Percentiles rank a stretch among this genome's conserved stretches.
Conservation (phyloP, 2,329 filamentous ascomycete species). For the Aotearoamyces nothofagi region DNA sequence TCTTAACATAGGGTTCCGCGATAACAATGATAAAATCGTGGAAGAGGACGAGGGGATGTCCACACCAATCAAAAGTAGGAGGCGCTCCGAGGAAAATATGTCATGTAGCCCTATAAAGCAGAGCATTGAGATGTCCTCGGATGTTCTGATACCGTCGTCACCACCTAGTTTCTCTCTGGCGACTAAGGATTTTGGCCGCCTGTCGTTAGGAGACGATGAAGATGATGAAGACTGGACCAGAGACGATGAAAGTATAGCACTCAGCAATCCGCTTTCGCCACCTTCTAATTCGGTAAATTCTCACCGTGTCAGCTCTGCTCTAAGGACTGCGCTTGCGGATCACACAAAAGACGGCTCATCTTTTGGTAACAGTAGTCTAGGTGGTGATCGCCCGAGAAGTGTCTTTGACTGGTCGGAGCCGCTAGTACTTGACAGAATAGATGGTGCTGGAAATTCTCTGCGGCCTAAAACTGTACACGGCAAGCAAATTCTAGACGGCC, state of each 20-base stretch:
- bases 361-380: conserved; percentile 17
- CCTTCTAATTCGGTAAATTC: conserved; percentile 38
- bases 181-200: conserved; percentile 27
- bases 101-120: conserved; percentile 3
- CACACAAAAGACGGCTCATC: conserved; percentile 31
- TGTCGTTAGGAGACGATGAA: conserved; percentile 46
- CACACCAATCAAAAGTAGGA: conserved; percentile 27
- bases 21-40: conserved; percentile 39
- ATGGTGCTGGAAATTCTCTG: conserved; percentile 38
- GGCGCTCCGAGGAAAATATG: conserved; percentile 1
- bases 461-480: conserved; percentile 63
- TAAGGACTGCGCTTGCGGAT: conserved; percentile 36
- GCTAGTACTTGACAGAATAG: conserved; percentile 41
- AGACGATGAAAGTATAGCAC: conserved; percentile 35
- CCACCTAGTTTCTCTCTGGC: conserved; percentile 18
- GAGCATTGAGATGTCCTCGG: conserved; percentile 10
- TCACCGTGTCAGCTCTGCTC: conserved; percentile 33
- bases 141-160: conserved; percentile 12
- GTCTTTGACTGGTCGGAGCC: conserved; percentile 71
- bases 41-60: conserved; percentile 44
- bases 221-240: conserved; percentile 48
- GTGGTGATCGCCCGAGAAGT: conserved; percentile 39
- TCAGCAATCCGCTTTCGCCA: conserved; percentile 41
- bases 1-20: conserved; percentile 30
- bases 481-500: conserved; percentile 55